A percentile compares a stretch with the other conserved stretches of the same genome.
These are phyloP conservation scores for Periconia sp. DNA, from an alignment of 2,329 filamentous ascomycete species.

Conservation along the genomic window DNA sequence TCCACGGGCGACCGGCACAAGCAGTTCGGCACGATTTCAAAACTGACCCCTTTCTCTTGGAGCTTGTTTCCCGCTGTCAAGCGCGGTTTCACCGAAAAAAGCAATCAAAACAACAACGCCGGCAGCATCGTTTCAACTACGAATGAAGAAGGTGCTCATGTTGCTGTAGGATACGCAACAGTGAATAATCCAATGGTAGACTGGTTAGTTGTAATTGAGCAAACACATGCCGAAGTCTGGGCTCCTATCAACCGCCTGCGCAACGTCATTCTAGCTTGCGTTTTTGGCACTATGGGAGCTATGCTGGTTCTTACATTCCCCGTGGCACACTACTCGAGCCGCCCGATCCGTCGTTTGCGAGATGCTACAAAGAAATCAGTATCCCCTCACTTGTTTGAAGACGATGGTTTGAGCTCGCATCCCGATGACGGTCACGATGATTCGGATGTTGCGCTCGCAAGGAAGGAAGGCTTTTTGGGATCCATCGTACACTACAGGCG, in stretches of 20 bases:
- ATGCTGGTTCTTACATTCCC: constrained; percentile 74
- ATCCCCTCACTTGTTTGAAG: constrained; percentile 62
- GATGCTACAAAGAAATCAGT: constrained; percentile 74
- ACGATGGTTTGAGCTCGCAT: constrained; percentile 42
- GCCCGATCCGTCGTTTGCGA: constrained; percentile 76
- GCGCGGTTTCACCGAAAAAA: constrained; percentile 57
- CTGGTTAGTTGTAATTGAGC: constrained; percentile 83
- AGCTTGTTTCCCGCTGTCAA: constrained; percentile 64
- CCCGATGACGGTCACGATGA: constrained; percentile 45
- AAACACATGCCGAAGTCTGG: constrained; percentile 73
- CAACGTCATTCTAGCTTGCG: constrained; percentile 78
- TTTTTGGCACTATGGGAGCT: constrained; percentile 78
- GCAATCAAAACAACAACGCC: constrained; percentile 62
- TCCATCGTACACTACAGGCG: constrained; percentile 39
- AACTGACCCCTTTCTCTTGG: constrained; percentile 56
- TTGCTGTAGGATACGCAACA: constrained; percentile 80
- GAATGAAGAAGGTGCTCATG: constrained; percentile 70
- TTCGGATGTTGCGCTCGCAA: constrained; percentile 51
- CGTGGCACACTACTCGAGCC: constrained; percentile 77
- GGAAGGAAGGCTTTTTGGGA: constrained; percentile 50
- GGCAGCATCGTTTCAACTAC: constrained; percentile 67
- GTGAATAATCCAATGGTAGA: constrained; percentile 69
- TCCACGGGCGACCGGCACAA: constrained; percentile 23
- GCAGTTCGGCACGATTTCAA: constrained; percentile 25
- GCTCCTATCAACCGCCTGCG: constrained; percentile 73